Evolutionary conservation across 129 eudicot genomes (phyloP).

Genomic region (Helichrysum umbraculigerum): DNA sequence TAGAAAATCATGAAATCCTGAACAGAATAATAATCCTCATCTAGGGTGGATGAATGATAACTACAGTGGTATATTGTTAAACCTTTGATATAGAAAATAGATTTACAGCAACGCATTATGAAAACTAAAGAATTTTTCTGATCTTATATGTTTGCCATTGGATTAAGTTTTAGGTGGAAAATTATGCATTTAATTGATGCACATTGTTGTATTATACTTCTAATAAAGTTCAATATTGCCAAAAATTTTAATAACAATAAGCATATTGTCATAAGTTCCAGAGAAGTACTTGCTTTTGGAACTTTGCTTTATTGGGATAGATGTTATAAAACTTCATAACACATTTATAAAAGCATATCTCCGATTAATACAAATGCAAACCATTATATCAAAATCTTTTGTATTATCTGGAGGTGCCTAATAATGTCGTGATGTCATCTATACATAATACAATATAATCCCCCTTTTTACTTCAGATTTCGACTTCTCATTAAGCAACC

Average conservation of each 20-base stretch:
- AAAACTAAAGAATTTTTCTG: not conserved
- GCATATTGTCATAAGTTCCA: not conserved
- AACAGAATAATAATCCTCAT: not conserved
- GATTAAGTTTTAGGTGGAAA: conserved; percentile 10
- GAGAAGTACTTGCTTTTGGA: not conserved
- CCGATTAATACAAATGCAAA: conserved; percentile 2
- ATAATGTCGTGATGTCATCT: conserved; percentile 3
- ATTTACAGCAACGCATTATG: not conserved
- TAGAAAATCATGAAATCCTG: conserved; percentile 4
- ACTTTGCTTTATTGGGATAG: not conserved
- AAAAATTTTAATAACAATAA: too few relatives aligned
- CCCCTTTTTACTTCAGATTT: conserved; percentile 56
- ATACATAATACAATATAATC: not conserved
- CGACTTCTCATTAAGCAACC: conserved; percentile 89
- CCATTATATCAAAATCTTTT: conserved; percentile 15
- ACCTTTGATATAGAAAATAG: not conserved
- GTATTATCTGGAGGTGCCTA: not conserved
- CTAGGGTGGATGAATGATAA: not conserved
- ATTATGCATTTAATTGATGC: conserved; percentile 11
- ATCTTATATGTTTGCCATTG: not conserved
- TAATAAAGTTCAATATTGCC: not conserved
- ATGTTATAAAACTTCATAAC: conserved; percentile 11
- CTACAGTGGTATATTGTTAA: not conserved
- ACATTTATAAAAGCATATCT: not conserved
- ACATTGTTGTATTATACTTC: conserved; percentile 4